Evolutionary conservation across 495 filamentous ascomycete species (phyloP).

Genomic region (Jackrogersella multiformis): DNA sequence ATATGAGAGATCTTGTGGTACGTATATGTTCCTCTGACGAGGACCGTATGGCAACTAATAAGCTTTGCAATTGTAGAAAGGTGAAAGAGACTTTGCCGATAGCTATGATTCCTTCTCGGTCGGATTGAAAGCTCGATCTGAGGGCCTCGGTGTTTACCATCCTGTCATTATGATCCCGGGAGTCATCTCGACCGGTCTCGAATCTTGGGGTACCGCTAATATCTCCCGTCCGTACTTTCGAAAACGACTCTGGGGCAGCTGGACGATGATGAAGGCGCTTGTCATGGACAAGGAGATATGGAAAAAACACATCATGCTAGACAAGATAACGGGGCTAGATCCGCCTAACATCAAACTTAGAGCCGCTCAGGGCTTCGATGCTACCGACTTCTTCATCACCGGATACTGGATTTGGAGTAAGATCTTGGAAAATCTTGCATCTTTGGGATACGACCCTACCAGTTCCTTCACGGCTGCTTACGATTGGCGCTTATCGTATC

Average conservation of each 20-base stretch:
- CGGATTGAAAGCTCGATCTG: slow-evolving; percentile 80
- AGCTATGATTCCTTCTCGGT: slow-evolving; percentile 91
- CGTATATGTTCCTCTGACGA: slow-evolving; percentile 17
- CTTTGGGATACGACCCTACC: slow-evolving; percentile 94
- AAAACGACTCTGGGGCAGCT: slow-evolving; percentile 93
- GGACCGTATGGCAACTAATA: slow-evolving; percentile 24
- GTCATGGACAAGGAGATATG: slow-evolving; percentile 91
- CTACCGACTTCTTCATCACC: slow-evolving; percentile 93
- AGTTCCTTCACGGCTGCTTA: slow-evolving; percentile 96
- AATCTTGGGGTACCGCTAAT: slow-evolving; percentile 92
- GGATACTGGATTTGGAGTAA: slow-evolving; percentile 99
- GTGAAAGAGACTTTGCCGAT: slow-evolving; percentile 84
- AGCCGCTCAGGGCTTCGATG: slow-evolving; percentile 96
- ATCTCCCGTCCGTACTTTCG: slow-evolving; percentile 88
- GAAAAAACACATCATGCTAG: slow-evolving; percentile 97
- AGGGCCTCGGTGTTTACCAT: slow-evolving; percentile 83
- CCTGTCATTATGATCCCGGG: slow-evolving; percentile 97
- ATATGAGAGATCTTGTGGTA: slow-evolving; percentile 86
- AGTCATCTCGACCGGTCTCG: slow-evolving; percentile 95
- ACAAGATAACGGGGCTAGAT: slow-evolving; percentile 89
- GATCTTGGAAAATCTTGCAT: slow-evolving; percentile 94
- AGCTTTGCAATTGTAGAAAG: slow-evolving; percentile 61
- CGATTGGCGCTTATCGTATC: slow-evolving; percentile 95
- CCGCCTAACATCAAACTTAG: slow-evolving; percentile 92
- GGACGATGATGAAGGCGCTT: slow-evolving; percentile 96